phyloP scores from a whole-genome alignment of 306 rosid species.

The Lotus japonicus region DNA sequence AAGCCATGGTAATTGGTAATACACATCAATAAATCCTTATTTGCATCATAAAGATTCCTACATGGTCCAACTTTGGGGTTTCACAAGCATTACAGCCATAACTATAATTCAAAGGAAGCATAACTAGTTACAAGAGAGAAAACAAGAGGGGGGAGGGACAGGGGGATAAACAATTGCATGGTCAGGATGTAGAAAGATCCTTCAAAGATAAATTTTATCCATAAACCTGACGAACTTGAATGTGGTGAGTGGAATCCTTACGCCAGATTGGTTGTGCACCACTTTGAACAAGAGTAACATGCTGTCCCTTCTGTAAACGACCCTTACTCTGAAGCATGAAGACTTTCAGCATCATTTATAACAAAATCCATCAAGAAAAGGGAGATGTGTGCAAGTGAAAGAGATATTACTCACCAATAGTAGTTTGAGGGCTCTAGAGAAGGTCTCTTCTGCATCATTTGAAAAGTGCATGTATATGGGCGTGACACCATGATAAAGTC shows the following conservation, averaged over 20 bases:
- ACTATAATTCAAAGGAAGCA: not conserved
- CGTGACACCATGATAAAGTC: slow-evolving; percentile 68
- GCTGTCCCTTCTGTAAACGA: slow-evolving; percentile 55
- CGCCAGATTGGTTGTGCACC: slow-evolving; percentile 98
- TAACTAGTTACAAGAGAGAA: not conserved
- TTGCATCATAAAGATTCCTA: no score
- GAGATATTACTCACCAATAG: slow-evolving; percentile 56
- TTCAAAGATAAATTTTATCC: slow-evolving; percentile 35
- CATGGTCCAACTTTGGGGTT: no score
- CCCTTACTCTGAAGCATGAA: slow-evolving; percentile 52
- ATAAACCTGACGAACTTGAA: slow-evolving; percentile 80
- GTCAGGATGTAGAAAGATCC: slow-evolving; percentile 1
- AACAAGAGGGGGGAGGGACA: not conserved
- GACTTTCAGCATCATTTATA: slow-evolving; percentile 6
- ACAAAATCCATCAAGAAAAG: slow-evolving; percentile 9
- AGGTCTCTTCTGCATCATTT: slow-evolving; percentile 82
- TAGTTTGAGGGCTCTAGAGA: slow-evolving; percentile 71
- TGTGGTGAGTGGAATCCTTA: slow-evolving; percentile 75
- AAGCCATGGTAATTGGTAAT: no score
- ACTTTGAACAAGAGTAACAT: slow-evolving; percentile 91
- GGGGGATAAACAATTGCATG: not conserved
- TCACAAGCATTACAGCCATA: slow-evolving; percentile 2
- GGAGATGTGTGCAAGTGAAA: not conserved
- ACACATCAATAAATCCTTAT: no score
- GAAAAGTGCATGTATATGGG: slow-evolving; percentile 85